Conservation (phyloP, 2,329 filamentous ascomycete genomes). For the Trichoderma koningii region DNA sequence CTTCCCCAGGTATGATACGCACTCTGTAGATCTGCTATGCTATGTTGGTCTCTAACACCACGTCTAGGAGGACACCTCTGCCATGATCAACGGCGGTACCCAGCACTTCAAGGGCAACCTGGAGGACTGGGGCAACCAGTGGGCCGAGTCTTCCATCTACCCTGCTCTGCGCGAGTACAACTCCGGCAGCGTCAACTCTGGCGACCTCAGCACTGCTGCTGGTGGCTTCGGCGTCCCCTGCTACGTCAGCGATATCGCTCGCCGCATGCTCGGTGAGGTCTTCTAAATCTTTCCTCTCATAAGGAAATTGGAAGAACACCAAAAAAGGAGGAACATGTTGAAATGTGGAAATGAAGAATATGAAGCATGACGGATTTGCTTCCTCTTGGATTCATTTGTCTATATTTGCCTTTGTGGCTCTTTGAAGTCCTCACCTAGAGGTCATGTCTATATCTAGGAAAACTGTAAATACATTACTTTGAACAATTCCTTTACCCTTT, state of each 20-base stretch:
- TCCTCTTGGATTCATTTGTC: conserved; percentile 11
- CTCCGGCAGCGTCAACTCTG: conserved; percentile 11
- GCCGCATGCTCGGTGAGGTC: conserved; percentile 16
- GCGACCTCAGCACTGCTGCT: conserved; percentile 10
- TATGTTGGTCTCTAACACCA: neutral
- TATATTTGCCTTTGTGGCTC: conserved; percentile 13
- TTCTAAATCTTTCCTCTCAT: neutral
- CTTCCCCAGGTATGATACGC: conserved; percentile 9
- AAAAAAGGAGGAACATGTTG: neutral
- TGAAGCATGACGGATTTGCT: neutral
- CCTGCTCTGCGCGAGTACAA: conserved; percentile 24
- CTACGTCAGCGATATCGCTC: conserved; percentile 15
- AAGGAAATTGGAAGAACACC: neutral
- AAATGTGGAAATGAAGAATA: neutral
- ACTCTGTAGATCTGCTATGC: neutral
- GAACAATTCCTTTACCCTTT: neutral
- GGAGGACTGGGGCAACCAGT: conserved; percentile 1
- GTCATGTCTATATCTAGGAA: conserved; percentile 17
- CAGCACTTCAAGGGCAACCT: conserved; percentile 18
- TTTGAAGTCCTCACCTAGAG: conserved; percentile 6
- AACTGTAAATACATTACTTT: conserved; percentile 12
- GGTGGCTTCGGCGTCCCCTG: conserved; percentile 18
- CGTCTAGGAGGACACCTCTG: neutral
- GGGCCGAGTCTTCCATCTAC: conserved; percentile 15
- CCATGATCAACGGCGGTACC: conserved; percentile 24